Evolutionary conservation across 371 early-diverging fungal genomes (phyloP).

Genomic region (Catenaria anguillulae): DNA sequence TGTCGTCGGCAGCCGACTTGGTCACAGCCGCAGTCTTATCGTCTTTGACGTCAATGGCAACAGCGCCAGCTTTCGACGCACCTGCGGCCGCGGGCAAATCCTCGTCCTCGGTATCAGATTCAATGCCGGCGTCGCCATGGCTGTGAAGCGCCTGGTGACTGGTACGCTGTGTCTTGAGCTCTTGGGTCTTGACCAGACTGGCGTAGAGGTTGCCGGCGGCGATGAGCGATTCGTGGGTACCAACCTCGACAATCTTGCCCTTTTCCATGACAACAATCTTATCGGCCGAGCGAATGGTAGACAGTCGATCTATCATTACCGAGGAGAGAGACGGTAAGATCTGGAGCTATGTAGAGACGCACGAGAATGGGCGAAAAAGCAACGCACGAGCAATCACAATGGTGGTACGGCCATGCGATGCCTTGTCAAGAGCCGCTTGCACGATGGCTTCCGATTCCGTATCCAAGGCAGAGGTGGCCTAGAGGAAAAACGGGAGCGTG

Average conservation of each 20-base stretch:
- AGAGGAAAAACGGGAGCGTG: constrained; percentile 71
- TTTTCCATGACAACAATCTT: constrained; percentile 62
- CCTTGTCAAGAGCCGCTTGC: constrained; percentile 66
- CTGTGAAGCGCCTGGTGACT: too few relatives aligned
- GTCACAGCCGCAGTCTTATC: too few relatives aligned
- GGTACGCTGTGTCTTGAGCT: constrained; percentile 1
- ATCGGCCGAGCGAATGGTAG: constrained; percentile 65
- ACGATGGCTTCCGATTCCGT: constrained; percentile 77
- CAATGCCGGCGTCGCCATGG: too few relatives aligned
- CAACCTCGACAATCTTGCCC: constrained; percentile 53
- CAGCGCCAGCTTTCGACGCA: too few relatives aligned
- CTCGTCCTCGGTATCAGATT: too few relatives aligned
- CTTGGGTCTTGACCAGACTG: constrained; percentile 10
- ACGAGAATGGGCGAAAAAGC: too few relatives aligned
- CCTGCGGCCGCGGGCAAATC: too few relatives aligned
- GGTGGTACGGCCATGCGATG: constrained; percentile 48
- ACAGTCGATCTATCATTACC: too few relatives aligned
- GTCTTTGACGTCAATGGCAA: too few relatives aligned
- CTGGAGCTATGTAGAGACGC: too few relatives aligned
- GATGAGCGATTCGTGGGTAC: constrained; percentile 48
- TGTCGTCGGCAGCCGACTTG: too few relatives aligned
- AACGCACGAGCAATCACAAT: constrained; percentile 34
- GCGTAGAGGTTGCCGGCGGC: constrained; percentile 14
- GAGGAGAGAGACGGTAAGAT: too few relatives aligned
- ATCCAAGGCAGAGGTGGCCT: constrained; percentile 88